These are phyloP conservation scores for Babesia divergens DNA, from an alignment of 169 alveolate species.

Conservation along the genomic window DNA sequence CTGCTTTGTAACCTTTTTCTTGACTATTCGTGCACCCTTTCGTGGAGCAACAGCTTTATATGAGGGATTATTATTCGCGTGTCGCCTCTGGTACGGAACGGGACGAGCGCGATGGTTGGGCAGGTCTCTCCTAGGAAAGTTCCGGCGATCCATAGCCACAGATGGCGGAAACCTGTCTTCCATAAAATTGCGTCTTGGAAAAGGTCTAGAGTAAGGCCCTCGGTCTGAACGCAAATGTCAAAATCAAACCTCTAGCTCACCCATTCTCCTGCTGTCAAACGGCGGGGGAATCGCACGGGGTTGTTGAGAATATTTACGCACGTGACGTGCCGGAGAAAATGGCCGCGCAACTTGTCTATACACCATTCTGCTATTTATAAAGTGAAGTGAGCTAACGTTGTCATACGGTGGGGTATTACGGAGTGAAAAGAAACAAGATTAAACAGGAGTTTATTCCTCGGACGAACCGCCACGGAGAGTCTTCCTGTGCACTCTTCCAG, in stretches of 20 bases:
- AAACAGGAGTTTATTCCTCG: constrained; percentile 13
- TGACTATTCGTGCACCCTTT: constrained; percentile 8
- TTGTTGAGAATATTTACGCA: constrained; percentile 7
- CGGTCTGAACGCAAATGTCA: neutral
- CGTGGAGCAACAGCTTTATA: too few species aligned
- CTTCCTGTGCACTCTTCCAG: constrained; percentile 95
- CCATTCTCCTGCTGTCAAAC: constrained; percentile 4
- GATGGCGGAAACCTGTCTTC: constrained; percentile 7
- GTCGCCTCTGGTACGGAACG: neutral
- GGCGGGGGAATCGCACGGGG: neutral
- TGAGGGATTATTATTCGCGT: too few species aligned
- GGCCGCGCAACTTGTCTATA: too few species aligned
- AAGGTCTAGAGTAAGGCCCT: neutral
- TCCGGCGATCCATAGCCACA: neutral
- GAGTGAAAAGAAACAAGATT: neutral
- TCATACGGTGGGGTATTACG: constrained; percentile 6
- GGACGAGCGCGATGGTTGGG: neutral
- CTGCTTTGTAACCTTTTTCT: constrained; percentile 25
- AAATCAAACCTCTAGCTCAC: neutral
- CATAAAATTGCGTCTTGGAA: neutral
- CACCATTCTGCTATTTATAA: too few species aligned
- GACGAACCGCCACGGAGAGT: constrained; percentile 68
- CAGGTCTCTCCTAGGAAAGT: neutral
- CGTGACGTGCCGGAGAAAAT: constrained; percentile 23
- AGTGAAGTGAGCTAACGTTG: neutral